These are phyloP conservation scores for Penicillium flavigenum DNA, from an alignment of 495 filamentous ascomycete species.

Conservation along the genomic window DNA sequence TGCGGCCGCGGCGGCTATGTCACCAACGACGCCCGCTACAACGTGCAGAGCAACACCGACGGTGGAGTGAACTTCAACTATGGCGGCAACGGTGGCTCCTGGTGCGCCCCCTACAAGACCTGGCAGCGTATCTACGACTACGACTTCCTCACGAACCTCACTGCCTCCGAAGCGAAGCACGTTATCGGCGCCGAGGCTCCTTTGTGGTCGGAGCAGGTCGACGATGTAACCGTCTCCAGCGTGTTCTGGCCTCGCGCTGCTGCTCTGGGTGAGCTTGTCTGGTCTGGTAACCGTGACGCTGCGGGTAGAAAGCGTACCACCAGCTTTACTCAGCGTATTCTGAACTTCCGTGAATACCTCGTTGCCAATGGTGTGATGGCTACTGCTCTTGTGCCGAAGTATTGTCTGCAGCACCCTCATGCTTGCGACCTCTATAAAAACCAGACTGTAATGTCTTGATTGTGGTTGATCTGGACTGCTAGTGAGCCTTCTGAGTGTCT, in stretches of 20 bases:
- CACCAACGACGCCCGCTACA: constrained; percentile 54
- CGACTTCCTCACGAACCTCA: constrained; percentile 54
- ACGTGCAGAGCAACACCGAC: constrained; percentile 49
- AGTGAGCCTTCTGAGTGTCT: background rate
- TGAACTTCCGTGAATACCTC: constrained; percentile 59
- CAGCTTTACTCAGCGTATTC: constrained; percentile 51
- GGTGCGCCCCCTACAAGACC: constrained; percentile 60
- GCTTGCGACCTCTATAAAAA: constrained; percentile 54
- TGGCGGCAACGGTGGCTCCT: constrained; percentile 52
- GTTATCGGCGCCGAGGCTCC: constrained; percentile 52
- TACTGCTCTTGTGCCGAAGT: constrained; percentile 51
- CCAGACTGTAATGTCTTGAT: constrained; percentile 41
- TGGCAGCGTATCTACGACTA: constrained; percentile 63
- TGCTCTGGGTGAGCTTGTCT: constrained; percentile 53
- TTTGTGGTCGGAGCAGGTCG: constrained; percentile 56
- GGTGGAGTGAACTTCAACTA: constrained; percentile 53
- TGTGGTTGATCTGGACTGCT: background rate
- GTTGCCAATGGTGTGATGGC: constrained; percentile 54
- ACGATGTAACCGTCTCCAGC: constrained; percentile 48
- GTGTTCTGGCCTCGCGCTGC: constrained; percentile 58
- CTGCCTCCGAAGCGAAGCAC: constrained; percentile 41
- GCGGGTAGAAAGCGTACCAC: constrained; percentile 51
- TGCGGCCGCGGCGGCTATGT: constrained; percentile 56
- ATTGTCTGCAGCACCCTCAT: constrained; percentile 56
- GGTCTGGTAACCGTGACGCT: constrained; percentile 53